Conservation (phyloP, 768 basidiomycete genomes). For the Russula lepida region DNA sequence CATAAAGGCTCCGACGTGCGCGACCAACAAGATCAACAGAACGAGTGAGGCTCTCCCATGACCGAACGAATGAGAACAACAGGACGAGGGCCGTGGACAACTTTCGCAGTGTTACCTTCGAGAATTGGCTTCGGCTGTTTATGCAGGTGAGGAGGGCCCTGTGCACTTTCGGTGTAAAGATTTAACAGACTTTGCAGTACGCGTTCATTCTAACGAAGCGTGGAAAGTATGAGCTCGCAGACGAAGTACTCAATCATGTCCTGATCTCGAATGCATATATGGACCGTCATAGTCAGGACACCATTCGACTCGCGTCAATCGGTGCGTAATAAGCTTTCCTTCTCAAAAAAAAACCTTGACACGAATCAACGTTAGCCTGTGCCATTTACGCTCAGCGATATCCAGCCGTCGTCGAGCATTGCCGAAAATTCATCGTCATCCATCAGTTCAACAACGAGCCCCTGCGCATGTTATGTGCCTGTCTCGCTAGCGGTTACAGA, state of each 20-base stretch:
- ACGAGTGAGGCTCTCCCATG: slow-evolving; percentile 47
- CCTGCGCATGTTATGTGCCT: slow-evolving; percentile 64
- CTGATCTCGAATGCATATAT: slow-evolving; percentile 67
- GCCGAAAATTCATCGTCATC: slow-evolving; percentile 60
- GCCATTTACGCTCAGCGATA: slow-evolving; percentile 52
- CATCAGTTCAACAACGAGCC: slow-evolving; percentile 88
- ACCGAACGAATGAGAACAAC: slow-evolving; percentile 35
- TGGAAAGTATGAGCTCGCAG: slow-evolving; percentile 55
- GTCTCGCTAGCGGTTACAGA: slow-evolving; percentile 60
- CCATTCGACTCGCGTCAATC: slow-evolving; percentile 68
- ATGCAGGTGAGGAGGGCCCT: slow-evolving; percentile 53
- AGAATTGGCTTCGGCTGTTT: slow-evolving; percentile 77
- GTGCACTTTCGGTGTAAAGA: background rate
- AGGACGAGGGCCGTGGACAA: slow-evolving; percentile 43
- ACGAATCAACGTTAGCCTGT: slow-evolving; percentile 46
- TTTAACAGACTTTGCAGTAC: slow-evolving; percentile 42
- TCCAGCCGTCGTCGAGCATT: slow-evolving; percentile 58
- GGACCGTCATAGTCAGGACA: slow-evolving; percentile 50
- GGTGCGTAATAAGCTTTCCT: slow-evolving; percentile 38
- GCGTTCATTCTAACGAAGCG: slow-evolving; percentile 58
- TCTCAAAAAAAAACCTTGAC: background rate
- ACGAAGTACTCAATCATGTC: slow-evolving; percentile 72
- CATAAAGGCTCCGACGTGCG: background rate
- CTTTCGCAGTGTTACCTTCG: slow-evolving; percentile 77
- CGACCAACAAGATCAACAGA: slow-evolving; percentile 31